Evolutionary conservation across 1,284 basidiomycete genomes (phyloP).

Genomic region (Cryptococcus jaspeensis): DNA sequence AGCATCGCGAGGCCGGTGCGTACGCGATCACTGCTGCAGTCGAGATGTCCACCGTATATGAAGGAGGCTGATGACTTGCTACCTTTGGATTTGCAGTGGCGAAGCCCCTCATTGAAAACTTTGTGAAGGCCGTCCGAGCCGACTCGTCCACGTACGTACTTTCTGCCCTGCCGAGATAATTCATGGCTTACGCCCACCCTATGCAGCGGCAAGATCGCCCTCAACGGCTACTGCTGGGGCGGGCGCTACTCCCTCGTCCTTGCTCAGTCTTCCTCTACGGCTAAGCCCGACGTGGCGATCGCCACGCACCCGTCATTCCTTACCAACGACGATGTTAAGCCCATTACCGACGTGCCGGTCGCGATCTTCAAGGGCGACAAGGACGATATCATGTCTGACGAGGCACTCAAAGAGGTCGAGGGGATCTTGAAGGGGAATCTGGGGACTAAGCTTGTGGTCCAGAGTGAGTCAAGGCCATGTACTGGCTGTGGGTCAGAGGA

Average conservation of each 20-base stretch:
- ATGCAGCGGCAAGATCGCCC: constrained; percentile 36
- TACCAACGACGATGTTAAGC: constrained; percentile 60
- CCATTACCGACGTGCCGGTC: constrained; percentile 36
- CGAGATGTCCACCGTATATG: background rate
- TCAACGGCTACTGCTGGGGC: constrained; percentile 34
- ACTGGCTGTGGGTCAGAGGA: background rate
- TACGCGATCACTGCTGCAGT: background rate
- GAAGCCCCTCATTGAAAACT: constrained; percentile 42
- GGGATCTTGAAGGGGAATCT: constrained; percentile 59
- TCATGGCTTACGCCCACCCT: constrained; percentile 4
- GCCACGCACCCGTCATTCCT: constrained; percentile 68
- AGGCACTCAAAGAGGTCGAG: constrained; percentile 30
- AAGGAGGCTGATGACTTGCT: too few species aligned
- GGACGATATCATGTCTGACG: constrained; percentile 38
- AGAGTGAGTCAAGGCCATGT: constrained; percentile 39
- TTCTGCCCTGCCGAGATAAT: background rate
- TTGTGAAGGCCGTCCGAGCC: constrained; percentile 36
- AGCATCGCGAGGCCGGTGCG: constrained; percentile 44
- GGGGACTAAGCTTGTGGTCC: constrained; percentile 60
- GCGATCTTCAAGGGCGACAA: constrained; percentile 44
- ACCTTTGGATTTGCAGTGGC: constrained; percentile 18
- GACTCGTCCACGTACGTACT: constrained; percentile 35
- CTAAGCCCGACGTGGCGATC: constrained; percentile 64
- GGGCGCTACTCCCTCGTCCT: constrained; percentile 30
- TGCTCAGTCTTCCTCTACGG: constrained; percentile 64